Base-by-base conservation (phyloP, 1,139 yeast species). In the Debaryomycetaceae sp. region DNA sequence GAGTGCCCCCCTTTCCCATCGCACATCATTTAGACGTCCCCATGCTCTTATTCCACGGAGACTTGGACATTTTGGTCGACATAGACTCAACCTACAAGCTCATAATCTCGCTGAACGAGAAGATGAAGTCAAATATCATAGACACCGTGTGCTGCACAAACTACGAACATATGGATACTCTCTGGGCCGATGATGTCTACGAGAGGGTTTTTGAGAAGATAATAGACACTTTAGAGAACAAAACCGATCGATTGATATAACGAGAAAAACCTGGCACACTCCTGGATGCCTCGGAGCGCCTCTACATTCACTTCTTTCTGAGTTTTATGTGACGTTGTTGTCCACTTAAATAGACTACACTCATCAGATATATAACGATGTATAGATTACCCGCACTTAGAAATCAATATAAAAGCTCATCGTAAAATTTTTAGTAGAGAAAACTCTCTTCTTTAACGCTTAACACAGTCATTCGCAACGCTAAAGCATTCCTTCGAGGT, bases 401-500 rank as follows among this genome's bases (percentile, higher is more conserved):
- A 39, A 22, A 34, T 34, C 8, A 11, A 23, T 30, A 27, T 27
- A 27, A 9, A 46, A 48, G 46, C 48, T 51, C 52, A 51, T 27
- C 31, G 11, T 27, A 27, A 27, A 27, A 27, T 41, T 41, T 23
- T 23, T 36, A 14, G 24, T 31, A 31, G 17, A 14, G 36, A 14
- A 40, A 40, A 33, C 20, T 36, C 41, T 52, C 51, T 46, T 53
- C 56, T 47, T 56, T 71, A 80, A 82, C 87, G 87, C 87, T 77
- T 79, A 78, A 57, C 81, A 82, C 88, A 78, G 87, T 75, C 85
- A 73, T 68, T 73, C 75, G 70, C 80, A 71, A 70, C 82, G 74
- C 64, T 66, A 79, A 76, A 73, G 86, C 83, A 77, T 80, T 77
- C 78, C 81, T 76, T 78, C 66, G 87, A 83, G 88, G 88, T 80